Conservation (phyloP, 176 grass and related monocot species). For the Ampelocalamus luodianensis region DNA sequence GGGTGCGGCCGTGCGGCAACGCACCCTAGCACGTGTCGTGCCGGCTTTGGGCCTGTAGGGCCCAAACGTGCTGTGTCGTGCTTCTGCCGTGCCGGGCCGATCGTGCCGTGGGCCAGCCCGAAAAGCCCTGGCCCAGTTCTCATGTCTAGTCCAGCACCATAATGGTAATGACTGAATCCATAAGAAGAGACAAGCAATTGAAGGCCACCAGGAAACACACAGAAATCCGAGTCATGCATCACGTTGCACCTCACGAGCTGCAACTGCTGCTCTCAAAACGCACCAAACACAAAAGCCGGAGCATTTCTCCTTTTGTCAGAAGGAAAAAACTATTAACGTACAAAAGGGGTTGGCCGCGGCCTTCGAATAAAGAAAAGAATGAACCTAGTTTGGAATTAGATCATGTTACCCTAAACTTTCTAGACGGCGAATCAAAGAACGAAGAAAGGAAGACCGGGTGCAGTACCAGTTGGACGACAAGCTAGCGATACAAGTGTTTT, state of each 20-base stretch:
- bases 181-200: conserved; percentile 13
- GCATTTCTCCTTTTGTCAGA: neutral
- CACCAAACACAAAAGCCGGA: neutral
- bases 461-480: too few relatives aligned
- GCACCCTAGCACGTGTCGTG: too few relatives aligned
- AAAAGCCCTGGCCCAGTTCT: too few relatives aligned
- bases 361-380: neutral
- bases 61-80: too few relatives aligned
- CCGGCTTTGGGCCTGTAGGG: too few relatives aligned
- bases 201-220: neutral
- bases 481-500: too few relatives aligned
- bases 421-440: too few relatives aligned
- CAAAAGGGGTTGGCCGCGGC: neutral
- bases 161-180: neutral
- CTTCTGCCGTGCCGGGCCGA: too few relatives aligned
- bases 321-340: neutral
- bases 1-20: too few relatives aligned
- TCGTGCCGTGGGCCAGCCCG: too few relatives aligned
- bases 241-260: conserved; percentile 12
- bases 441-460: too few relatives aligned
- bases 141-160: neutral
- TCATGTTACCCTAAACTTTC: neutral
- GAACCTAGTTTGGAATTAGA: neutral
- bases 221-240: conserved; percentile 36
- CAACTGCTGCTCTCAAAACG: conserved; percentile 35